phyloP scores from a whole-genome alignment of 805 yeast genomes.

The Candida ponderosae region DNA sequence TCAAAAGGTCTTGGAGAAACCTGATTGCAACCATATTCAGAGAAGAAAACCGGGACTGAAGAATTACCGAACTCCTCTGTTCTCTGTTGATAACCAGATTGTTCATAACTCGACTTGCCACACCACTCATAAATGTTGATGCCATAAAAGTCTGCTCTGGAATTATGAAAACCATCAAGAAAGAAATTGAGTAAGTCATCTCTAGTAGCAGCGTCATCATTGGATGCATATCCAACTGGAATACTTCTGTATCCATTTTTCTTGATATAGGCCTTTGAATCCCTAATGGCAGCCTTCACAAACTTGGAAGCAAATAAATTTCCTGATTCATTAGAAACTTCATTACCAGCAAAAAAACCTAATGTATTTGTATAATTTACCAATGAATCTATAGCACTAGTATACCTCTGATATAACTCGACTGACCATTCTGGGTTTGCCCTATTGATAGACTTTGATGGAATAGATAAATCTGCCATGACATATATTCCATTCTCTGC shows the following conservation, averaged over 20 bases:
- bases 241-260: constrained; percentile 58
- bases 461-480: constrained; percentile 76
- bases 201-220: constrained; percentile 70
- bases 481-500: constrained; percentile 79
- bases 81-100: constrained; percentile 64
- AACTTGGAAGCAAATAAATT: constrained; percentile 78
- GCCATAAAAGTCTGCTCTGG: constrained; percentile 69
- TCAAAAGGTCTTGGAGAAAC: constrained; percentile 68
- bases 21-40: constrained; percentile 83
- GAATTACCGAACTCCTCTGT: constrained; percentile 67
- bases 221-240: constrained; percentile 87
- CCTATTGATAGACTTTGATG: constrained; percentile 63
- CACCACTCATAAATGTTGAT: constrained; percentile 89
- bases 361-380: constrained; percentile 65
- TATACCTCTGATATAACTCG: constrained; percentile 62
- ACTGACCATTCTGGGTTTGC: constrained; percentile 63
- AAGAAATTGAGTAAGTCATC: constrained; percentile 71
- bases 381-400: constrained; percentile 66
- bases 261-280: constrained; percentile 61
- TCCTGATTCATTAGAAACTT: constrained; percentile 66
- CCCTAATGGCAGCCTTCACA: constrained; percentile 87
- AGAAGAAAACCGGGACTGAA: constrained; percentile 76
- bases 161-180: constrained; percentile 58
- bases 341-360: constrained; percentile 92
- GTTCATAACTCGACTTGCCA: constrained; percentile 49